A percentile compares a stretch with the other conserved stretches of the same genome.
Evolutionary conservation across 768 basidiomycete species (phyloP).

Genomic region (Phanerochaete carnosa): DNA sequence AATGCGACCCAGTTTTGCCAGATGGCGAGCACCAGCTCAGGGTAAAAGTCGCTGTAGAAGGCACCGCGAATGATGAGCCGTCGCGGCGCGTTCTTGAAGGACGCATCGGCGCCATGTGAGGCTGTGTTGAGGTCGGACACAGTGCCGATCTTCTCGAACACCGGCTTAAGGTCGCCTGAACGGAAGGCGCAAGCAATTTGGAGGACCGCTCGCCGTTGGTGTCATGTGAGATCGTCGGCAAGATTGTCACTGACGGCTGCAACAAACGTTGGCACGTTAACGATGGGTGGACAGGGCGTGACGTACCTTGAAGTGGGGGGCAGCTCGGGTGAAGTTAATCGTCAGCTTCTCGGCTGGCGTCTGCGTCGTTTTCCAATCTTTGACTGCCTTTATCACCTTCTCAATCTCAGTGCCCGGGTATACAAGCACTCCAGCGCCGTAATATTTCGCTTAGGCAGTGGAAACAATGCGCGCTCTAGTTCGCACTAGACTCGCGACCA

Average conservation of each 20-base stretch:
- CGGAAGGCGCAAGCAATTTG: conserved; percentile 15
- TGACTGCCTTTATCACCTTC: conserved; percentile 9
- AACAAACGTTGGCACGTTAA: background rate
- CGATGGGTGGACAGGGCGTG: background rate
- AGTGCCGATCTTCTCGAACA: conserved; percentile 9
- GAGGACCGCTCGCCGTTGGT: conserved; percentile 11
- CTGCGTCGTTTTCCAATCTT: background rate
- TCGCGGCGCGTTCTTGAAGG: conserved; percentile 9
- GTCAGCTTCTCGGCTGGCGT: conserved; percentile 12
- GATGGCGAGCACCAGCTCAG: conserved; percentile 9
- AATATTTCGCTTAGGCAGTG: no score
- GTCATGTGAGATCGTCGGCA: conserved; percentile 13
- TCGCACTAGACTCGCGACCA: no score
- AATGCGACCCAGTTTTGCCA: conserved; percentile 17
- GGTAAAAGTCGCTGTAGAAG: conserved; percentile 13
- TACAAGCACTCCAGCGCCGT: conserved; percentile 9
- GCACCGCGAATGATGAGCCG: conserved; percentile 18
- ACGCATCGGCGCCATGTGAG: conserved; percentile 17
- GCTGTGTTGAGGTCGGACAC: conserved; percentile 11
- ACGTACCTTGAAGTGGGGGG: conserved; percentile 16
- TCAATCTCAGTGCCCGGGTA: conserved; percentile 13
- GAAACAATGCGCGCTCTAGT: no score
- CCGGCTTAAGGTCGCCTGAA: conserved; percentile 11
- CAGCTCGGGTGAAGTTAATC: conserved; percentile 15
- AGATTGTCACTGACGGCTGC: conserved; percentile 13